Percentiles rank a stretch among this genome's conserved stretches.
These are phyloP conservation scores for Alternaria arbusti DNA, from an alignment of 2,329 filamentous ascomycete genomes.

Conservation along the genomic window DNA sequence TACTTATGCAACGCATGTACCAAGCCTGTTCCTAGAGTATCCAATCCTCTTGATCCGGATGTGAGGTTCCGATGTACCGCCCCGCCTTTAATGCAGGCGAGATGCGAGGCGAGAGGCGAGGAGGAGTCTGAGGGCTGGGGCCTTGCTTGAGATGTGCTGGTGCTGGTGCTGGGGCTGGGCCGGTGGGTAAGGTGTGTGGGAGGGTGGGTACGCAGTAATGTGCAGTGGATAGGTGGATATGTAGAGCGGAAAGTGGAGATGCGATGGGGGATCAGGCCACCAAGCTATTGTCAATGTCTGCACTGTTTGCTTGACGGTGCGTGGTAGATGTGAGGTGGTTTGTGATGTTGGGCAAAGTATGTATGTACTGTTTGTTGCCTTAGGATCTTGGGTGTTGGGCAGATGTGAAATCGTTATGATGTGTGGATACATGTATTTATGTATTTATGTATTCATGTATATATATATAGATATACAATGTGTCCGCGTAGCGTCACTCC, in stretches of 20 bases:
- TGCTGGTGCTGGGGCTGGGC: background rate
- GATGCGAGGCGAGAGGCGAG: no score
- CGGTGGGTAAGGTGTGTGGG: background rate
- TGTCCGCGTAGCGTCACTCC: background rate
- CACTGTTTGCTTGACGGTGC: background rate
- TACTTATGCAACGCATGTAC: background rate
- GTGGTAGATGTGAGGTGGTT: background rate
- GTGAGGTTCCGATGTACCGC: background rate
- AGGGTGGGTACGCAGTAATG: background rate
- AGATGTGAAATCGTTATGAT: background rate
- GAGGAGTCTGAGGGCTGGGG: no score
- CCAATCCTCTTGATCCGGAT: background rate
- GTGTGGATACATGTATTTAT: background rate
- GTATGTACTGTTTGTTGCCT: background rate
- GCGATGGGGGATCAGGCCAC: background rate
- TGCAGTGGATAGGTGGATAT: background rate
- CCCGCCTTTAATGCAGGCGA: background rate
- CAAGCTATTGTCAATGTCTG: background rate
- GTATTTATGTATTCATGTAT: no score
- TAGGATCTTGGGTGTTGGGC: background rate
- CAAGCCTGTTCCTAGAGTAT: background rate
- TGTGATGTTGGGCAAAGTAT: background rate
- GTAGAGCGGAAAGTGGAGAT: background rate
- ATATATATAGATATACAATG: no score
- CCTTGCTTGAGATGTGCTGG: background rate